Conservation (phyloP, 2,329 filamentous ascomycete species). For the Amylocarpus encephaloides region DNA sequence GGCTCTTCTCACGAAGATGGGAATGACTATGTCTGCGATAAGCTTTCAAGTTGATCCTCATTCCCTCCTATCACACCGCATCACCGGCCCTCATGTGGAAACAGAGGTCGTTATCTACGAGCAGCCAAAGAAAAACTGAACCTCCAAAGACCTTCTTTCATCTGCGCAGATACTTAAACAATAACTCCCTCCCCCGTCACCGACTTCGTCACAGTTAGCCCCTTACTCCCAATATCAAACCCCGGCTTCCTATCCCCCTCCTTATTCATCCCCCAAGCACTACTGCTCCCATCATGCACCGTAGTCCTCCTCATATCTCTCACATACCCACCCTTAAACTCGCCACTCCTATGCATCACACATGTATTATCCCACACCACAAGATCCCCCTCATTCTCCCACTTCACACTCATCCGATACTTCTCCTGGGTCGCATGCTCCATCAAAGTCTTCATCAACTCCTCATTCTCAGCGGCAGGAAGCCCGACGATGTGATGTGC, state of each 20-base stretch:
- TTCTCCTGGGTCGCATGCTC: constrained; percentile 42
- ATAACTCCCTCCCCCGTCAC: background rate
- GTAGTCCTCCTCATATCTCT: constrained; percentile 52
- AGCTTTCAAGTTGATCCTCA: too few relatives aligned
- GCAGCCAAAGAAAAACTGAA: too few relatives aligned
- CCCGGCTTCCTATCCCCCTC: constrained; percentile 24
- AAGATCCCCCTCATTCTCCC: constrained; percentile 44
- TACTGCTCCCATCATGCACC: constrained; percentile 42
- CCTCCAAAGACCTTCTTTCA: too few relatives aligned
- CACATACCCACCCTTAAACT: constrained; percentile 41
- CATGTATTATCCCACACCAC: constrained; percentile 55
- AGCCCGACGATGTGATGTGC: constrained; percentile 46
- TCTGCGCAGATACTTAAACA: background rate
- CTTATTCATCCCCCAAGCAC: constrained; percentile 40
- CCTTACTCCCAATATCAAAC: constrained; percentile 12
- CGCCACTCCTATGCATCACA: constrained; percentile 49
- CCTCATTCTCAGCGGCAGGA: constrained; percentile 29
- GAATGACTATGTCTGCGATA: too few relatives aligned
- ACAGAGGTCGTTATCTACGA: too few relatives aligned
- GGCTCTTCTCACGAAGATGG: too few relatives aligned
- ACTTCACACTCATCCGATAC: constrained; percentile 41
- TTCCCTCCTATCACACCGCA: too few relatives aligned
- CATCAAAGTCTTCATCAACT: constrained; percentile 38
- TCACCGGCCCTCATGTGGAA: too few relatives aligned
- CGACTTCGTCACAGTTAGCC: background rate